Conservation (phyloP, 768 basidiomycete genomes). For the Panaeolus cyanescens region DNA sequence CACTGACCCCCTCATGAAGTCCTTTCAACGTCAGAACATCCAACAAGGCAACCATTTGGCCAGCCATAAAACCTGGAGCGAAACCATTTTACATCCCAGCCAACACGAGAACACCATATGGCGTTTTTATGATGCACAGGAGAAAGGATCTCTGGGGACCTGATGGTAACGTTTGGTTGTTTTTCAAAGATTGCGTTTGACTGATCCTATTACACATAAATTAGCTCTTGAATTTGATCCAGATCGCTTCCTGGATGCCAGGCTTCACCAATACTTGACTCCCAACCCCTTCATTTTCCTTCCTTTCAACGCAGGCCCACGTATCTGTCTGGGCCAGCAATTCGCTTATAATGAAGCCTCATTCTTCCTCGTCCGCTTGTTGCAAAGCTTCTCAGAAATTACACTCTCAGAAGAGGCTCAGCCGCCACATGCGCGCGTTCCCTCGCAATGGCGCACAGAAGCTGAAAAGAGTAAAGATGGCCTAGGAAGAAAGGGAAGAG, state of each 20-base stretch:
- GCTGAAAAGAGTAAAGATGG: conserved; percentile 15
- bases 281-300: conserved; percentile 44
- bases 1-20: background rate
- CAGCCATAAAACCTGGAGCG: conserved; percentile 11
- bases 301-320: conserved; percentile 40
- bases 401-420: conserved; percentile 37
- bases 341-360: conserved; percentile 58
- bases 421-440: conserved; percentile 37
- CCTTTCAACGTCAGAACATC: conserved; percentile 9
- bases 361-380: conserved; percentile 52
- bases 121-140: conserved; percentile 60
- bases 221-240: conserved; percentile 53
- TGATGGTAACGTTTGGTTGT: conserved; percentile 42
- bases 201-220: background rate
- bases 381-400: conserved; percentile 50
- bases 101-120: conserved; percentile 36
- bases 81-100: conserved; percentile 25
- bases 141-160: conserved; percentile 69
- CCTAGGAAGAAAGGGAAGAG: conserved; percentile 35
- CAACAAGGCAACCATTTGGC: conserved; percentile 18
- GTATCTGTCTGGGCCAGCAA: conserved; percentile 41
- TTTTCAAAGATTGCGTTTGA: background rate
- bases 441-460: conserved; percentile 38
- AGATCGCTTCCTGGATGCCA: conserved; percentile 56
- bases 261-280: conserved; percentile 43